Percentiles rank a stretch among this genome's conserved stretches.
Conservation (phyloP, 352 stramenopile genomes). For the Phytophthora quininea region DNA sequence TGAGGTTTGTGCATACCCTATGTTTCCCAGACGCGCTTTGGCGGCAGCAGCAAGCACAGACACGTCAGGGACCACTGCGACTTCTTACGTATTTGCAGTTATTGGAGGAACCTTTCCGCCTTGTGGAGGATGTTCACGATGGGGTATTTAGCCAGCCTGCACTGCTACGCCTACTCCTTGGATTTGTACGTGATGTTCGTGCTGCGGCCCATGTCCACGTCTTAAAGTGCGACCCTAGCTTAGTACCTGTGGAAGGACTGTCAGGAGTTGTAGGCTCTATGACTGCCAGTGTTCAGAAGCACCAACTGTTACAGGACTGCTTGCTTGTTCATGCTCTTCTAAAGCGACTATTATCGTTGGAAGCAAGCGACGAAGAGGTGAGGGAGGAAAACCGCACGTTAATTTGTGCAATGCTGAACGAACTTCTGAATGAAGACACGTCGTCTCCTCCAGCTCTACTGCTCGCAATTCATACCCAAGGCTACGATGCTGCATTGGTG, state of each 20-base stretch:
- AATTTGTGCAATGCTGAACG: slow-evolving; percentile 39
- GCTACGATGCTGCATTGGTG: slow-evolving; percentile 50
- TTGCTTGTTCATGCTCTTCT: slow-evolving; percentile 59
- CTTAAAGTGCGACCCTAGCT: slow-evolving; percentile 43
- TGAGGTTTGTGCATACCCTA: slow-evolving; percentile 51
- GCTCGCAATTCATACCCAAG: slow-evolving; percentile 53
- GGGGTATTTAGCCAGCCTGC: slow-evolving; percentile 43
- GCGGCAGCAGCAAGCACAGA: slow-evolving; percentile 39
- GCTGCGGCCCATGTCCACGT: slow-evolving; percentile 51
- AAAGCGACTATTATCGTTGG: slow-evolving; percentile 25
- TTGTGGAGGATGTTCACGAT: slow-evolving; percentile 51
- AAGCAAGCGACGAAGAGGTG: slow-evolving; percentile 21
- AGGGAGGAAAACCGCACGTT: slow-evolving; percentile 25
- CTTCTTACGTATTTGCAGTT: slow-evolving; percentile 55
- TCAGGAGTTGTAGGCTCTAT: slow-evolving; percentile 11
- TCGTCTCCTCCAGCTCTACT: slow-evolving; percentile 38
- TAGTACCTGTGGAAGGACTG: slow-evolving; percentile 33
- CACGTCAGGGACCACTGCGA: slow-evolving; percentile 18
- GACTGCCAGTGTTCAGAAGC: slow-evolving; percentile 48
- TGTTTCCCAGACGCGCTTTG: slow-evolving; percentile 52
- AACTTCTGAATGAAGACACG: slow-evolving; percentile 42
- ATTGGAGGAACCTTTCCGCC: slow-evolving; percentile 57
- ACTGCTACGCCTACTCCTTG: slow-evolving; percentile 48
- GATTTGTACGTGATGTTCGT: slow-evolving; percentile 47
- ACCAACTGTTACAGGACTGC: slow-evolving; percentile 62